Percentiles rank a stretch among this genome's conserved stretches.
Conservation (phyloP, 331 rosid species). For the Prunus yedoensis region DNA sequence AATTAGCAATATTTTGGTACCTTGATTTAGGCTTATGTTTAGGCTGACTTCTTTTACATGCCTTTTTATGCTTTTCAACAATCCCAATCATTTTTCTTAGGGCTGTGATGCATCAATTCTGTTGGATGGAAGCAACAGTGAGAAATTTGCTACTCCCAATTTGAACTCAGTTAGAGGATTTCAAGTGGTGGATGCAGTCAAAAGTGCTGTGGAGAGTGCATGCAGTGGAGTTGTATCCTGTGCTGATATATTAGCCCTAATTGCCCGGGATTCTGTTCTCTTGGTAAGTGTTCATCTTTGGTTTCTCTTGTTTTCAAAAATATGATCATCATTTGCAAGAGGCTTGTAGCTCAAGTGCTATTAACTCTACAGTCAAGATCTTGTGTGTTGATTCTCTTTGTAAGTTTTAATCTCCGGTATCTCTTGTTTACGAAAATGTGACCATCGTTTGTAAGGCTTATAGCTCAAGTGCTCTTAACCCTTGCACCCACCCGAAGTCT, state of each 20-base stretch:
- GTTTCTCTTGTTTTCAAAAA: background rate
- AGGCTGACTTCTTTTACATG: background rate
- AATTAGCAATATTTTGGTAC: too few relatives aligned
- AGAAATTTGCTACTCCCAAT: background rate
- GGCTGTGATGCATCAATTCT: constrained; percentile 1
- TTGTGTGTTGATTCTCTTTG: too few relatives aligned
- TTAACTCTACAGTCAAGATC: too few relatives aligned
- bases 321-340: too few relatives aligned
- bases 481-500: too few relatives aligned
- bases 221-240: constrained; percentile 47
- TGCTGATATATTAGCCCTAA: constrained; percentile 41
- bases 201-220: constrained; percentile 30
- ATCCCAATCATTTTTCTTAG: background rate
- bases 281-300: background rate
- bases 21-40: too few relatives aligned
- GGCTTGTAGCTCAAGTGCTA: too few relatives aligned
- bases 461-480: too few relatives aligned
- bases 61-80: background rate
- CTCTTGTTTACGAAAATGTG: too few relatives aligned
- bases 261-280: background rate
- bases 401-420: too few relatives aligned
- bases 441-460: too few relatives aligned
- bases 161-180: constrained; percentile 20
- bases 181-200: constrained; percentile 32
- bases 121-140: background rate